Conservation (phyloP, 257 asterid species). For the Knoxia roxburghii region DNA sequence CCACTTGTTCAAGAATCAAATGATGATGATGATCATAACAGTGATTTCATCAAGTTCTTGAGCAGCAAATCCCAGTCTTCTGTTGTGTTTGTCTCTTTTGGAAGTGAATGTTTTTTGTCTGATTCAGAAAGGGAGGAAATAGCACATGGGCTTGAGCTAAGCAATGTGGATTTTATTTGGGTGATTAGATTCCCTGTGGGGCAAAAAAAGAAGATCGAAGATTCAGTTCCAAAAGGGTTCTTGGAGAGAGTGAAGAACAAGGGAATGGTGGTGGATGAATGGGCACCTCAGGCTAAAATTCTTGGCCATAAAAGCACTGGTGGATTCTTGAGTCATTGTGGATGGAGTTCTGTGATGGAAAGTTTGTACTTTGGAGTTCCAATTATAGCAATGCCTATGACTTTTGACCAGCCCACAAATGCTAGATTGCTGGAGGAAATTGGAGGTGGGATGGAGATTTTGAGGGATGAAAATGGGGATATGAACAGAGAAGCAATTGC, state of each 20-base stretch:
- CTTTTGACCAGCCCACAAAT: constrained; percentile 14
- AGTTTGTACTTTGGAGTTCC: constrained; percentile 10
- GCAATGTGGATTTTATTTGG: constrained; percentile 14
- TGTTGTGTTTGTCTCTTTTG: constrained; percentile 9
- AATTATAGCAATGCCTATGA: constrained; percentile 6
- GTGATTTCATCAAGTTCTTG: constrained; percentile 1
- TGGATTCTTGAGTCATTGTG: constrained; percentile 22
- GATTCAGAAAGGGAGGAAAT: constrained; percentile 16
- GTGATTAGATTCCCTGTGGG: constrained; percentile 4
- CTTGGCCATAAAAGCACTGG: constrained; percentile 4
- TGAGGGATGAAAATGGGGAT: too few species aligned
- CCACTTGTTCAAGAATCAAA: constrained; percentile 1
- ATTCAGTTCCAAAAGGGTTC: constrained; percentile 19
- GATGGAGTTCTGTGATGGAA: constrained; percentile 20
- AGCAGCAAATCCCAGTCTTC: constrained; percentile 3
- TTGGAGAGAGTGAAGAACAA: constrained; percentile 10
- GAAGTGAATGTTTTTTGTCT: constrained; percentile 12
- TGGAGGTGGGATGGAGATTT: too few species aligned
- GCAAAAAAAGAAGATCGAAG: not conserved
- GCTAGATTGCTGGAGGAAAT: not conserved
- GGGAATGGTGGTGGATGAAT: constrained; percentile 13
- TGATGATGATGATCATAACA: not conserved
- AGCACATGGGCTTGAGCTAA: constrained; percentile 15
- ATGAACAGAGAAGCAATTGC: too few species aligned
- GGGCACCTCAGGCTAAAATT: constrained; percentile 23